These are phyloP conservation scores for Cucurbita ficifolia DNA, from an alignment of 306 rosid genomes.

Conservation along the genomic window DNA sequence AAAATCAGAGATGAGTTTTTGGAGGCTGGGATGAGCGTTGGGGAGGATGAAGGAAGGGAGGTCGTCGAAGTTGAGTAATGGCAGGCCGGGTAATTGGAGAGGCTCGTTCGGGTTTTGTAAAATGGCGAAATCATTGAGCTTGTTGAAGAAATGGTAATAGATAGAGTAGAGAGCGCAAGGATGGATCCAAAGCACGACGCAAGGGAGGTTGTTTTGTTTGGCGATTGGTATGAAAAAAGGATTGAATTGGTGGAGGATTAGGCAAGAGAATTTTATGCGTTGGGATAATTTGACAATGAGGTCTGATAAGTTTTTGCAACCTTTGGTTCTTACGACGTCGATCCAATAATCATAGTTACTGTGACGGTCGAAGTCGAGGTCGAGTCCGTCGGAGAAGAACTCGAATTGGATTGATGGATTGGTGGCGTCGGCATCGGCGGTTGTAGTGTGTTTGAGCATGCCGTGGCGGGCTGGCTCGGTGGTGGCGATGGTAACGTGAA, in stretches of 20 bases:
- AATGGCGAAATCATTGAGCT: neutral
- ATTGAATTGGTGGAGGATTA: constrained; percentile 28
- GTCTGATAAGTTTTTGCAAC: constrained; percentile 14
- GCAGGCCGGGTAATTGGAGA: constrained; percentile 29
- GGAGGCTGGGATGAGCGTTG: constrained; percentile 7
- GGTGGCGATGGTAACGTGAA: constrained; percentile 28
- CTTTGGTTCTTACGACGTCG: constrained; percentile 10
- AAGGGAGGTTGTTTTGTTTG: constrained; percentile 17
- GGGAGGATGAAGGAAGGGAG: constrained; percentile 41
- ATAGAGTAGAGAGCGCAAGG: constrained; percentile 32
- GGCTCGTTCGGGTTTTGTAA: constrained; percentile 16
- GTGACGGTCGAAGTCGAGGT: constrained; percentile 28
- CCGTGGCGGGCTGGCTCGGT: constrained; percentile 16
- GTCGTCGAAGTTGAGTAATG: constrained; percentile 22
- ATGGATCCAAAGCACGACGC: constrained; percentile 55
- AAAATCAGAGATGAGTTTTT: neutral
- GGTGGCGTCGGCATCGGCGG: neutral
- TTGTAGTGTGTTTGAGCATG: constrained; percentile 5
- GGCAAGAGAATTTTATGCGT: constrained; percentile 12
- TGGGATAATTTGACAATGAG: constrained; percentile 18
- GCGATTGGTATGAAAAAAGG: constrained; percentile 29
- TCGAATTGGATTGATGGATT: constrained; percentile 10
- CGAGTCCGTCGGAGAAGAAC: constrained; percentile 44
- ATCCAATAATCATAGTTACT: neutral
- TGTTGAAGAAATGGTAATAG: constrained; percentile 20